Conservation (phyloP, 345 rosid genomes). For the Carallia pectinifolia region DNA sequence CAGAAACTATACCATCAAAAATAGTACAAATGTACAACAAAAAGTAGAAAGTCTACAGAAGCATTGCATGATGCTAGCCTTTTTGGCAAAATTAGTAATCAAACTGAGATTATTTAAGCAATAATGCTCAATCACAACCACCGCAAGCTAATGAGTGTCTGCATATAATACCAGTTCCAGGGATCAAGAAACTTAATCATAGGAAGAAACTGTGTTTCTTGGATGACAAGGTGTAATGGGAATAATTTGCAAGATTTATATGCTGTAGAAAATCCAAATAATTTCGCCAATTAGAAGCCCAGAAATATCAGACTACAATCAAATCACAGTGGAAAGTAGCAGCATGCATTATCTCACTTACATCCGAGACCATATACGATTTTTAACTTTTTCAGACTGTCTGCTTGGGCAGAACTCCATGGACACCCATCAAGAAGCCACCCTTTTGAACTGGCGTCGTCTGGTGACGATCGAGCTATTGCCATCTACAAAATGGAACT, state of each 20-base stretch:
- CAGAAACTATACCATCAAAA: no score
- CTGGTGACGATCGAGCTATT: no score
- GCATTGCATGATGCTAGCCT: no score
- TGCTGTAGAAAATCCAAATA: neutral
- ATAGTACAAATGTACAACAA: no score
- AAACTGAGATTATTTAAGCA: slow-evolving; percentile 48
- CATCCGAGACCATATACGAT: slow-evolving; percentile 69
- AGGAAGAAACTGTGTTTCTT: neutral
- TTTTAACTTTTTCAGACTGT: slow-evolving; percentile 65
- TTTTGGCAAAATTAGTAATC: no score
- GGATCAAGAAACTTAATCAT: no score
- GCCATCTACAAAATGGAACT: slow-evolving; percentile 56
- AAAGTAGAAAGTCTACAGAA: no score
- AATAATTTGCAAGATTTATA: neutral
- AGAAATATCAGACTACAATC: slow-evolving; percentile 1
- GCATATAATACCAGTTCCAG: no score
- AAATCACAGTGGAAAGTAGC: neutral
- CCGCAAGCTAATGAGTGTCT: slow-evolving; percentile 24
- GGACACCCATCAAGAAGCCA: slow-evolving; percentile 98
- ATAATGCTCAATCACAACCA: slow-evolving; percentile 73
- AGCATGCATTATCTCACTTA: slow-evolving; percentile 29
- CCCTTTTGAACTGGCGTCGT: slow-evolving; percentile 46
- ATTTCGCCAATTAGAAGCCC: neutral
- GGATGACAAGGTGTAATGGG: neutral
- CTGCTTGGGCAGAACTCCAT: slow-evolving; percentile 68